Evolutionary conservation across 1,284 basidiomycete genomes (phyloP).

Genomic region (Nidula niveotomentosa): DNA sequence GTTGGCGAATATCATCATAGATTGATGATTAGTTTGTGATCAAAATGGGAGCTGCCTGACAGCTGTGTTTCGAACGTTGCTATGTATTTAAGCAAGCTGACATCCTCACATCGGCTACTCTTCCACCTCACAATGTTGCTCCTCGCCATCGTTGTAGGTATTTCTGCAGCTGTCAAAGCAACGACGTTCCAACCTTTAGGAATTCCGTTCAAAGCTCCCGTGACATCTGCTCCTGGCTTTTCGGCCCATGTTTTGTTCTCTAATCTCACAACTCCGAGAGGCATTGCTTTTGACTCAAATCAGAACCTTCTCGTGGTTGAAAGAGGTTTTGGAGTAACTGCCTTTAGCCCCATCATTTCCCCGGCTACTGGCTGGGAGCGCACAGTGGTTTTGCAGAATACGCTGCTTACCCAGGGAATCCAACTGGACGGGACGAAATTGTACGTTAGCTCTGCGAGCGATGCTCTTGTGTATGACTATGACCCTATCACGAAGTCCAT

Average conservation of each 20-base stretch:
- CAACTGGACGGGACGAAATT: slow-evolving; percentile 29
- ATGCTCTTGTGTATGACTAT: slow-evolving; percentile 27
- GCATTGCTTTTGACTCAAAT: slow-evolving; percentile 32
- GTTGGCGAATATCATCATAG: no score
- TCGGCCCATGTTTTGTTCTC: slow-evolving; percentile 31
- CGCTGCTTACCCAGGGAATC: slow-evolving; percentile 39
- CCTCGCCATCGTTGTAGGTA: no score
- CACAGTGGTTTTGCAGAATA: slow-evolving; percentile 31
- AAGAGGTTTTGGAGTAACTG: slow-evolving; percentile 35
- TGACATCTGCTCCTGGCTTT: slow-evolving; percentile 31
- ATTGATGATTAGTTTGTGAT: no score
- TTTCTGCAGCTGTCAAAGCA: no score
- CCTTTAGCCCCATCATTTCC: slow-evolving; percentile 22
- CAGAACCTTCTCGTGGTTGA: slow-evolving; percentile 41
- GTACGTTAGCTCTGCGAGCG: slow-evolving; percentile 30
- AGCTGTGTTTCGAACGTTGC: no score
- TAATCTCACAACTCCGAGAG: slow-evolving; percentile 35
- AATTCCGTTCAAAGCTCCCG: slow-evolving; percentile 27
- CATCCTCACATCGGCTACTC: no score
- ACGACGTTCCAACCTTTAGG: slow-evolving; percentile 24
- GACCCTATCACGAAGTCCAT: slow-evolving; percentile 23
- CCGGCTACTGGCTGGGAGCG: slow-evolving; percentile 34
- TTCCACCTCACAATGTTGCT: no score
- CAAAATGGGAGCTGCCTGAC: no score
- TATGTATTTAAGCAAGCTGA: no score